phyloP scores from a whole-genome alignment of 2,329 filamentous ascomycete genomes.

The Fusarium sublunatum region DNA sequence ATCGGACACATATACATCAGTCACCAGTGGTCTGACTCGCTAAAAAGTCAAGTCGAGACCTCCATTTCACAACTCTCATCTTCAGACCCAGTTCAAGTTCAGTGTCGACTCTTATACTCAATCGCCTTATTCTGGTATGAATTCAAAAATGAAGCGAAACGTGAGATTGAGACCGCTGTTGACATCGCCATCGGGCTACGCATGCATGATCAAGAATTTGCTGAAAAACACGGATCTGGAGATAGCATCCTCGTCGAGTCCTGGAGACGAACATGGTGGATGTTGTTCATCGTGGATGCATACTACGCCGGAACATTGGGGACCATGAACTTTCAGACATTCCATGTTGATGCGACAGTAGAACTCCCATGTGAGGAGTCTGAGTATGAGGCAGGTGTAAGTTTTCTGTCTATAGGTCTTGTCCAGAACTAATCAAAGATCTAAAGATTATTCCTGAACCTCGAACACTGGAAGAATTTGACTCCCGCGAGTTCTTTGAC shows the following conservation, averaged over 20 bases:
- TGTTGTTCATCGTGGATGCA: conserved; percentile 71
- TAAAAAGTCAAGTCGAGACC: conserved; percentile 17
- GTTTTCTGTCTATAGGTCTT: not conserved
- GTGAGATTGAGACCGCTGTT: conserved; percentile 60
- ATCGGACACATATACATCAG: conserved; percentile 51
- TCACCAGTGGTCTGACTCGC: conserved; percentile 21
- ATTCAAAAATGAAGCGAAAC: conserved; percentile 40
- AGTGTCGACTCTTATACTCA: conserved; percentile 52
- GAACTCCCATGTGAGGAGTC: conserved; percentile 73
- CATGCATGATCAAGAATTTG: conserved; percentile 68
- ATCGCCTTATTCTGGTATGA: conserved; percentile 52
- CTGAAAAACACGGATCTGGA: conserved; percentile 58
- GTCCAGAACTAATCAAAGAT: not conserved
- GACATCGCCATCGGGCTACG: conserved; percentile 69
- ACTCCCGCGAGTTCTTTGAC: conserved; percentile 28
- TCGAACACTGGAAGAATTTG: conserved; percentile 20
- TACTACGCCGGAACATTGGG: conserved; percentile 50
- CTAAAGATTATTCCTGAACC: conserved; percentile 14
- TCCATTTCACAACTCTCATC: conserved; percentile 7
- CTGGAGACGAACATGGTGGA: conserved; percentile 79
- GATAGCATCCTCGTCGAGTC: conserved; percentile 66
- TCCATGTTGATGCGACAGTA: conserved; percentile 63
- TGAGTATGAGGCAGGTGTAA: conserved; percentile 60
- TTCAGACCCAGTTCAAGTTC: conserved; percentile 49
- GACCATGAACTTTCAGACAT: conserved; percentile 42